Percentiles rank a stretch among this genome's conserved stretches.
These are phyloP conservation scores for Botrytis paeoniae DNA, from an alignment of 2,329 filamentous ascomycete genomes.

Conservation along the genomic window DNA sequence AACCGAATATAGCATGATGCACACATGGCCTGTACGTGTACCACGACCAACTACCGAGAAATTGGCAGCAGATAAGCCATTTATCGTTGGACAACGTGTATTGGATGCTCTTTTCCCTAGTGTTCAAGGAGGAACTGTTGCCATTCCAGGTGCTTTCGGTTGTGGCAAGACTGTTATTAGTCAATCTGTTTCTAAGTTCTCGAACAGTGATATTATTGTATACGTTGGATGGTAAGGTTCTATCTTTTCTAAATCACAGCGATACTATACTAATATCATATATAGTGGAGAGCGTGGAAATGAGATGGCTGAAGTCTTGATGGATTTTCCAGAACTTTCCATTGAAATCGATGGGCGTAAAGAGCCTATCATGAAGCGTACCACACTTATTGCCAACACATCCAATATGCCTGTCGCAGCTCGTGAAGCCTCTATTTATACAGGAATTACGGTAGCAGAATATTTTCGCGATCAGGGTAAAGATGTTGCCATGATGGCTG, in stretches of 20 bases:
- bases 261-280: not conserved
- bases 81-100: slow-evolving; percentile 95
- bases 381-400: slow-evolving; percentile 95
- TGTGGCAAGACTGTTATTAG: slow-evolving; percentile 99
- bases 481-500: slow-evolving; percentile 99
- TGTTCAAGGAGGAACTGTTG: slow-evolving; percentile 95
- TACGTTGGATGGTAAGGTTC: slow-evolving; percentile 68
- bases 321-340: slow-evolving; percentile 98
- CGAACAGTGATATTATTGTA: slow-evolving; percentile 97
- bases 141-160: slow-evolving; percentile 96
- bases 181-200: slow-evolving; percentile 98
- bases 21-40: slow-evolving; percentile 96
- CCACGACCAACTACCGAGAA: slow-evolving; percentile 91
- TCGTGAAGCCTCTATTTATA: slow-evolving; percentile 98
- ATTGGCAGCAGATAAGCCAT: slow-evolving; percentile 81
- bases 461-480: slow-evolving; percentile 98
- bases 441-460: slow-evolving; percentile 53
- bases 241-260: not conserved
- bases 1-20: slow-evolving; percentile 96
- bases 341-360: slow-evolving; percentile 92
- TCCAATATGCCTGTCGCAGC: slow-evolving; percentile 99
- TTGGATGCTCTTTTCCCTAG: slow-evolving; percentile 93
- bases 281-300: slow-evolving; percentile 80
- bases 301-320: slow-evolving; percentile 99
- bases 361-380: slow-evolving; percentile 99